Percentiles rank a stretch among this genome's conserved stretches.
Conservation (phyloP, 2,329 filamentous ascomycete genomes). For the Alternaria solani region DNA sequence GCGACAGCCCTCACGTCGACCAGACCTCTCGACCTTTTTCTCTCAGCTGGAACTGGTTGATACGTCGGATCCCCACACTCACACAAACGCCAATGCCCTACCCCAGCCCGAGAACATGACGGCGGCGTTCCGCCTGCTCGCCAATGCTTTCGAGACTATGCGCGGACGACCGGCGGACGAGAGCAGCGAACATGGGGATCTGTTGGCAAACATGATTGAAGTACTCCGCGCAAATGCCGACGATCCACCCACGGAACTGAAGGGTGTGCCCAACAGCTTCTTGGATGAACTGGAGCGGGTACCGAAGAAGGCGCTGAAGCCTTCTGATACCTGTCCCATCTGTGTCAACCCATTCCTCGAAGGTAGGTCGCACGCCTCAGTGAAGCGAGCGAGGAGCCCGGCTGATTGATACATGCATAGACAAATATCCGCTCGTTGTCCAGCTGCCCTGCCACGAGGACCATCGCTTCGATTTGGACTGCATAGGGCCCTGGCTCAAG, state of each 20-base stretch:
- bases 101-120: constrained; percentile 68
- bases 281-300: constrained; percentile 68
- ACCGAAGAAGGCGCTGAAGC: constrained; percentile 63
- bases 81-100: constrained; percentile 64
- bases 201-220: constrained; percentile 65
- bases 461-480: constrained; percentile 71
- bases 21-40: constrained; percentile 72
- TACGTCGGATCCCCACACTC: constrained; percentile 59
- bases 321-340: constrained; percentile 65
- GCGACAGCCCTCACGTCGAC: constrained; percentile 59
- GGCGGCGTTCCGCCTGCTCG: constrained; percentile 66
- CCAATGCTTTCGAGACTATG: constrained; percentile 69
- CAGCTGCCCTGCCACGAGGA: constrained; percentile 67
- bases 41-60: constrained; percentile 66
- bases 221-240: constrained; percentile 64
- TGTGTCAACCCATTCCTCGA: constrained; percentile 68
- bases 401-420: constrained; percentile 41
- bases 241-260: constrained; percentile 65
- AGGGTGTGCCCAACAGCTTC: constrained; percentile 69
- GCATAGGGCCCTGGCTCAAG: constrained; percentile 70
- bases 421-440: constrained; percentile 70
- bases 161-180: constrained; percentile 51
- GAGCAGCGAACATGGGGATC: constrained; percentile 42
- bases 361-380: constrained; percentile 48
- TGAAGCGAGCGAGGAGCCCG: background rate